Conservation (phyloP, 495 filamentous ascomycete species). For the Xylaria cubensis region DNA sequence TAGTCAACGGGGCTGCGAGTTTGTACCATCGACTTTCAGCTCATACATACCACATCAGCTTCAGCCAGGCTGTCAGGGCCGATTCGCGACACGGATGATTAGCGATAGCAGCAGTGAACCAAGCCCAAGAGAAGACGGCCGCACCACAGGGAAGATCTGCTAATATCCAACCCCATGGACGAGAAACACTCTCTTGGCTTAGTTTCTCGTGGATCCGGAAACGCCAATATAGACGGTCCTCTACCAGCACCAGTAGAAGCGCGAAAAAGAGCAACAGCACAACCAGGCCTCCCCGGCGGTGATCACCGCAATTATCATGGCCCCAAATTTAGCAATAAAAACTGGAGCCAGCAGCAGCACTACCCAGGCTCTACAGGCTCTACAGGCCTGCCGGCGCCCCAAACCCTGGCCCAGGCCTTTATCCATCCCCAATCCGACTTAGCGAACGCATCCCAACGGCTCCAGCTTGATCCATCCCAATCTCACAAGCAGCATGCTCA, state of each 20-base stretch:
- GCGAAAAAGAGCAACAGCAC: background rate
- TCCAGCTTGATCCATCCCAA: constrained; percentile 23
- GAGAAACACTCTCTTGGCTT: constrained; percentile 6
- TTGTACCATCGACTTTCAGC: background rate
- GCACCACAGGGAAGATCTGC: background rate
- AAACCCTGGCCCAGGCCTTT: constrained; percentile 11
- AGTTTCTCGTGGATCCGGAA: constrained; percentile 8
- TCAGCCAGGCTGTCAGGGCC: constrained; percentile 12
- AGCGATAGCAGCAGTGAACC: background rate
- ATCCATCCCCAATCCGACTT: constrained; percentile 23
- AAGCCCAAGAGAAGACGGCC: background rate
- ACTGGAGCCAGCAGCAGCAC: constrained; percentile 4
- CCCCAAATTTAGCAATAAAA: constrained; percentile 20
- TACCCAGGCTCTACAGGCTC: background rate
- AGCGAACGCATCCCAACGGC: constrained; percentile 2
- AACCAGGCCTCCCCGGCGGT: background rate
- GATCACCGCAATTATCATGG: constrained; percentile 12
- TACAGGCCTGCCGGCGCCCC: constrained; percentile 1
- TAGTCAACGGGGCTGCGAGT: background rate
- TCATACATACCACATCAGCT: background rate
- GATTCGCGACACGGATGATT: constrained; percentile 8
- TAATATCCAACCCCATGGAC: constrained; percentile 16
- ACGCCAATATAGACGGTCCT: background rate
- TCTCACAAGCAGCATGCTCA: constrained; percentile 15
- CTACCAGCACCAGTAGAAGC: background rate